Evolutionary conservation across 441 rosid species (phyloP).

Genomic region (Theobroma grandiflorum): DNA sequence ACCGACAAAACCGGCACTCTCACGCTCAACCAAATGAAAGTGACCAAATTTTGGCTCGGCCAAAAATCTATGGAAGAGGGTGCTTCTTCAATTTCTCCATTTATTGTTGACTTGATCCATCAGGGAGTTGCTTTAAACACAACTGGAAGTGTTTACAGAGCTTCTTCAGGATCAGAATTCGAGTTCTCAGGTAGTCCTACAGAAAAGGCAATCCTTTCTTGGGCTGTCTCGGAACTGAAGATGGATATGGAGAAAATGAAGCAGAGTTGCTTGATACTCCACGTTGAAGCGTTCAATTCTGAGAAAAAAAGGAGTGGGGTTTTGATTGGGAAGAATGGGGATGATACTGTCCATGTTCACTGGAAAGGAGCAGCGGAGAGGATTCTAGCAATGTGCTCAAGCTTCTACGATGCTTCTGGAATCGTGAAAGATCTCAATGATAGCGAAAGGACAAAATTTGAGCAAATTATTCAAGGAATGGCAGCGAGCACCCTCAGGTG

Average conservation of each 20-base stretch:
- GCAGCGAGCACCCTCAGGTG: conserved; percentile 61
- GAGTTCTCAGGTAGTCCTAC: conserved; percentile 60
- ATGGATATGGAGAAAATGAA: conserved; percentile 58
- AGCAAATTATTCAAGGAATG: conserved; percentile 67
- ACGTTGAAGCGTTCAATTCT: conserved; percentile 65
- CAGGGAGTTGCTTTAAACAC: conserved; percentile 69
- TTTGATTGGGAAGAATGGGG: conserved; percentile 32
- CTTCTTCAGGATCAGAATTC: conserved; percentile 29
- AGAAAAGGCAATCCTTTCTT: conserved; percentile 59
- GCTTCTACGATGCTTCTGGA: conserved; percentile 60
- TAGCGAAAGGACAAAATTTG: conserved; percentile 39
- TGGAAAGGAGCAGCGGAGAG: conserved; percentile 77
- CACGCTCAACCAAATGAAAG: conserved; percentile 58
- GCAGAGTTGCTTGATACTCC: conserved; percentile 40
- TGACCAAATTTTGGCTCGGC: conserved; percentile 58
- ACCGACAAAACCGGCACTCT: conserved; percentile 67
- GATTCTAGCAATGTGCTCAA: conserved; percentile 61
- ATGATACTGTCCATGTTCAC: conserved; percentile 39
- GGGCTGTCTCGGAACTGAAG: conserved; percentile 50
- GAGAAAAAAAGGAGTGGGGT: conserved; percentile 62
- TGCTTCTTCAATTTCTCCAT: conserved; percentile 36
- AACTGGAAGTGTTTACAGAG: conserved; percentile 54
- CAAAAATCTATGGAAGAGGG: conserved; percentile 32
- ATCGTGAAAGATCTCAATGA: conserved; percentile 33
- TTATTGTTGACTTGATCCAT: conserved; percentile 44